phyloP scores from a whole-genome alignment of 345 rosid species.

The Aethionema arabicum region DNA sequence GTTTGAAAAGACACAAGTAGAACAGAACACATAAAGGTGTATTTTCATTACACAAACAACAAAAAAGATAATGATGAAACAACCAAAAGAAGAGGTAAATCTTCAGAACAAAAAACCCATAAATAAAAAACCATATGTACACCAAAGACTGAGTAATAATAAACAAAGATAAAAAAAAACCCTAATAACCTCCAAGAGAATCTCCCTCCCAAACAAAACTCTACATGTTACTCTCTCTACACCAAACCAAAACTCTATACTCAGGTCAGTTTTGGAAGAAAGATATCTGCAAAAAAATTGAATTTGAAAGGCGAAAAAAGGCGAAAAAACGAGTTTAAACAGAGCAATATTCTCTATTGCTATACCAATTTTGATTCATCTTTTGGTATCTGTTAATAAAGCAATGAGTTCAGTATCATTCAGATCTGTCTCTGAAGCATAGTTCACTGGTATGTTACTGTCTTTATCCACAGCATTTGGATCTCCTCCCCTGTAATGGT shows the following conservation, averaged over 20 bases:
- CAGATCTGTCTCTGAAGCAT: slow-evolving; percentile 44
- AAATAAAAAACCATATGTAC: slow-evolving; percentile 39
- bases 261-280: neutral
- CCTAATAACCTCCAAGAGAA: slow-evolving; percentile 19
- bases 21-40: slow-evolving; percentile 14
- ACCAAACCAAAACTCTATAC: neutral
- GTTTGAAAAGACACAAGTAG: slow-evolving; percentile 10
- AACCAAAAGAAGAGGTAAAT: slow-evolving; percentile 22
- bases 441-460: slow-evolving; percentile 46
- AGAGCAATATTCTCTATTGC: too few relatives aligned
- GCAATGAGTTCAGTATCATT: slow-evolving; percentile 46
- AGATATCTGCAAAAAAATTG: neutral
- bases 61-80: slow-evolving; percentile 8
- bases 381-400: slow-evolving; percentile 41
- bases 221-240: slow-evolving; percentile 29
- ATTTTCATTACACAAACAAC: slow-evolving; percentile 13
- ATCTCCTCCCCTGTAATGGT: slow-evolving; percentile 63
- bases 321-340: neutral
- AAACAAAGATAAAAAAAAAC: slow-evolving; percentile 21
- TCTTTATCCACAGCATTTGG: slow-evolving; percentile 47
- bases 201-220: too few relatives aligned
- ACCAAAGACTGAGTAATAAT: slow-evolving; percentile 21
- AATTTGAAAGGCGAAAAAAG: slow-evolving; percentile 15
- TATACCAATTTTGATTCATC: slow-evolving; percentile 22
- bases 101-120: slow-evolving; percentile 31